Evolutionary conservation across 441 rosid species (phyloP).

Genomic region (Melastoma candidum): DNA sequence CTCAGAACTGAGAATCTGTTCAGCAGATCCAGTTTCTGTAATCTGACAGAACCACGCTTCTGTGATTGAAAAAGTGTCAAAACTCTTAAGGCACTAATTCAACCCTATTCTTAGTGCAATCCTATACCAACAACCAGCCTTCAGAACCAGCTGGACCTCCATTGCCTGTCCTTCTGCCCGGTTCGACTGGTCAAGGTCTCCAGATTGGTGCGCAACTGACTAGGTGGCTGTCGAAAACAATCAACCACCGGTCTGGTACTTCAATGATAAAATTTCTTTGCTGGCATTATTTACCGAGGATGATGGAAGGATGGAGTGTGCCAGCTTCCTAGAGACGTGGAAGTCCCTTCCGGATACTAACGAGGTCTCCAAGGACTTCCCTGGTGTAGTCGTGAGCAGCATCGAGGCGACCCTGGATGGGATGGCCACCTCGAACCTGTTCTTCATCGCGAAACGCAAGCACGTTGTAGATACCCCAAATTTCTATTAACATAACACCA

Average conservation of each 20-base stretch:
- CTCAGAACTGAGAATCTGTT: too few species aligned
- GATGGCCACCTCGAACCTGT: slow-evolving; percentile 64
- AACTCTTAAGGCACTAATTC: too few species aligned
- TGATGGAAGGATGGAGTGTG: slow-evolving; percentile 93
- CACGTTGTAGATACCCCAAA: slow-evolving; percentile 20
- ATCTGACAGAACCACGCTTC: too few species aligned
- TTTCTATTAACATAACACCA: too few species aligned
- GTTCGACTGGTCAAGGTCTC: slow-evolving; percentile 81
- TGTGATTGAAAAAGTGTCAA: too few species aligned
- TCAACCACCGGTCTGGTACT: slow-evolving; percentile 90
- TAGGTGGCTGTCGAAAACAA: slow-evolving; percentile 94
- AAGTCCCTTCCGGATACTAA: slow-evolving; percentile 86
- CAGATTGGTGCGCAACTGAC: slow-evolving; percentile 87
- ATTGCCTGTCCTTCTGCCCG: slow-evolving; percentile 65
- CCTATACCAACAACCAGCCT: slow-evolving; percentile 21
- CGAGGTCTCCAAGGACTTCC: slow-evolving; percentile 74
- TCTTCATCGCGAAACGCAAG: slow-evolving; percentile 88
- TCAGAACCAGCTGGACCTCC: slow-evolving; percentile 58
- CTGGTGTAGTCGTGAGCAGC: slow-evolving; percentile 42
- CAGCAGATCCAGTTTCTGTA: too few species aligned
- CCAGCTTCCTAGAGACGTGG: slow-evolving; percentile 96
- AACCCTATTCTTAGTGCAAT: too few species aligned
- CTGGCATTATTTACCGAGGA: slow-evolving; percentile 56
- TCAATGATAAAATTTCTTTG: slow-evolving; percentile 58
- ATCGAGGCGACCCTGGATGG: slow-evolving; percentile 58